A percentile compares a stretch with the other conserved stretches of the same genome.
phyloP scores from a whole-genome alignment of 345 rosid species.

The Linum usitatissimum region DNA sequence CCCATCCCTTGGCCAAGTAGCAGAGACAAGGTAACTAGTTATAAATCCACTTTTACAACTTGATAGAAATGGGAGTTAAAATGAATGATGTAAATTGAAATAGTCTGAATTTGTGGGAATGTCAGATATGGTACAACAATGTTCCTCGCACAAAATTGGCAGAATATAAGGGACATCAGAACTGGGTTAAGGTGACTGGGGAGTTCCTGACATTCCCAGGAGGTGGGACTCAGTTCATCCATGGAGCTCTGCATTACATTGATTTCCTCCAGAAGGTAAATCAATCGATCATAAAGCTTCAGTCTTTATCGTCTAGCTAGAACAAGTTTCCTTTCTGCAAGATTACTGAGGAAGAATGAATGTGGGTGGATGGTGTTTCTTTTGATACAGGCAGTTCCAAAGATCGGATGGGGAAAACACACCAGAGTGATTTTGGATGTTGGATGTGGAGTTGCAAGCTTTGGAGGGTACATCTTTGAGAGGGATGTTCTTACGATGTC shows the following conservation, averaged over 20 bases:
- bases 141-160: slow-evolving; percentile 77
- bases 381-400: slow-evolving; percentile 42
- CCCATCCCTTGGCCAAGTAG: slow-evolving; percentile 76
- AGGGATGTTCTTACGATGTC: slow-evolving; percentile 89
- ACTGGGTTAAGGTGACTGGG: slow-evolving; percentile 88
- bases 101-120: slow-evolving; percentile 8
- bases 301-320: background rate
- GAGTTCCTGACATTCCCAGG: slow-evolving; percentile 94
- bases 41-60: background rate
- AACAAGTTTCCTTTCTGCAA: background rate
- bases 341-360: background rate
- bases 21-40: slow-evolving; percentile 55
- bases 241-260: slow-evolving; percentile 85
- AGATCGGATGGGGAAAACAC: slow-evolving; percentile 74
- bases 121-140: slow-evolving; percentile 90
- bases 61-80: too few species aligned
- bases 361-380: background rate
- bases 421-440: slow-evolving; percentile 70
- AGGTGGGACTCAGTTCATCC: slow-evolving; percentile 94
- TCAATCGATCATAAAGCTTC: background rate
- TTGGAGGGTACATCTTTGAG: slow-evolving; percentile 77
- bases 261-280: slow-evolving; percentile 61
- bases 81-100: background rate
- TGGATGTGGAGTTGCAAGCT: slow-evolving; percentile 97
- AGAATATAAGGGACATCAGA: slow-evolving; percentile 85